Conservation (phyloP, 345 rosid genomes). For the Melastoma malabathricum region DNA sequence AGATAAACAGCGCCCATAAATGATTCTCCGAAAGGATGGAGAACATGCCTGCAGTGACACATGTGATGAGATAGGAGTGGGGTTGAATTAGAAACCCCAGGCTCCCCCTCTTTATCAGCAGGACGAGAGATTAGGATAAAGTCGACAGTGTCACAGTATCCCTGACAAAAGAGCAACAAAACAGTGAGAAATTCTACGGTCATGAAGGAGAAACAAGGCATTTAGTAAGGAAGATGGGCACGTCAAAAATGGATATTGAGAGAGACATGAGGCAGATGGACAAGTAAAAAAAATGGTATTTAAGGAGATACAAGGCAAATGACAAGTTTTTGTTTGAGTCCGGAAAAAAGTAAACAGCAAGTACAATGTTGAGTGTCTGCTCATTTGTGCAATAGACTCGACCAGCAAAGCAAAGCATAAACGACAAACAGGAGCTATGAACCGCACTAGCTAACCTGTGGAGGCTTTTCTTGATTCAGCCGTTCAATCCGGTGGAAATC, state of each 20-base stretch:
- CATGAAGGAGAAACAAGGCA: background rate
- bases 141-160: slow-evolving; percentile 38
- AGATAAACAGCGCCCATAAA: slow-evolving; percentile 2
- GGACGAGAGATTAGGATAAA: slow-evolving; percentile 51
- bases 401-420: background rate
- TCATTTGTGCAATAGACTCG: background rate
- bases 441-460: slow-evolving; percentile 36
- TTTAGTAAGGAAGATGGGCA: no score
- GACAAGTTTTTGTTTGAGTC: no score
- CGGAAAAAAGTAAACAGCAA: no score
- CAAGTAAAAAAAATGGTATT: no score
- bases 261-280: no score
- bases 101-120: slow-evolving; percentile 17
- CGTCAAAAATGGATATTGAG: no score
- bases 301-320: no score
- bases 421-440: background rate
- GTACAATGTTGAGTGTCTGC: background rate
- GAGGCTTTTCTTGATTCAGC: slow-evolving; percentile 31
- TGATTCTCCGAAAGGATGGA: no score
- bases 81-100: slow-evolving; percentile 29
- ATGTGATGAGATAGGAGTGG: slow-evolving; percentile 59
- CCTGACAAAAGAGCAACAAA: slow-evolving; percentile 27
- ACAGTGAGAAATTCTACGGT: background rate
- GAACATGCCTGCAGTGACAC: slow-evolving; percentile 68
- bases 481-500: slow-evolving; percentile 71